Conservation (phyloP, 192 early-diverging fungal genomes). For the Coemansia sp. region DNA sequence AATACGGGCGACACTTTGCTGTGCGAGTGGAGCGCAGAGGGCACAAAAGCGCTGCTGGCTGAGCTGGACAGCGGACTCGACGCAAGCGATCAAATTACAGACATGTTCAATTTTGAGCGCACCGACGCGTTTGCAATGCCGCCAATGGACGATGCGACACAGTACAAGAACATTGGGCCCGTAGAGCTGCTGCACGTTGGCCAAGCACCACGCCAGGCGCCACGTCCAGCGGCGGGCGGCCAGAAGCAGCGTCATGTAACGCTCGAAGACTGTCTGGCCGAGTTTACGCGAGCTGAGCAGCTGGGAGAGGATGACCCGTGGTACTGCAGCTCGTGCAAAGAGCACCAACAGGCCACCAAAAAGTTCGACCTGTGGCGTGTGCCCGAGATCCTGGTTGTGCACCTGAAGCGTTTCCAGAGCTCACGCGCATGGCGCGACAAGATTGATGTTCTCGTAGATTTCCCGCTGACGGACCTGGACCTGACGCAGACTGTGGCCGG, state of each 20-base stretch:
- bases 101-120: constrained; percentile 38
- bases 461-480: constrained; percentile 65
- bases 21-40: constrained; percentile 43
- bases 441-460: constrained; percentile 71
- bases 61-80: constrained; percentile 15
- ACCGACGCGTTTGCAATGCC: constrained; percentile 41
- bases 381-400: constrained; percentile 78
- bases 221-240: neutral
- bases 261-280: constrained; percentile 68
- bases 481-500: constrained; percentile 55
- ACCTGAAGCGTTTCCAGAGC: constrained; percentile 79
- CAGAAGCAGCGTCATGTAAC: constrained; percentile 43
- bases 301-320: constrained; percentile 73
- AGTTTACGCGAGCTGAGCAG: constrained; percentile 73
- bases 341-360: constrained; percentile 75
- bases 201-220: constrained; percentile 11
- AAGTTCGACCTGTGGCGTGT: constrained; percentile 77
- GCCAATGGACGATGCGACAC: constrained; percentile 34
- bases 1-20: constrained; percentile 47
- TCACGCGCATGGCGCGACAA: constrained; percentile 68
- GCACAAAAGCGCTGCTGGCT: constrained; percentile 22
- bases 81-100: neutral
- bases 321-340: constrained; percentile 78
- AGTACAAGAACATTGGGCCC: constrained; percentile 19
- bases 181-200: constrained; percentile 1